A percentile compares a stretch with the other conserved stretches of the same genome.
Conservation (phyloP, 768 basidiomycete species). For the Trametes cingulata region DNA sequence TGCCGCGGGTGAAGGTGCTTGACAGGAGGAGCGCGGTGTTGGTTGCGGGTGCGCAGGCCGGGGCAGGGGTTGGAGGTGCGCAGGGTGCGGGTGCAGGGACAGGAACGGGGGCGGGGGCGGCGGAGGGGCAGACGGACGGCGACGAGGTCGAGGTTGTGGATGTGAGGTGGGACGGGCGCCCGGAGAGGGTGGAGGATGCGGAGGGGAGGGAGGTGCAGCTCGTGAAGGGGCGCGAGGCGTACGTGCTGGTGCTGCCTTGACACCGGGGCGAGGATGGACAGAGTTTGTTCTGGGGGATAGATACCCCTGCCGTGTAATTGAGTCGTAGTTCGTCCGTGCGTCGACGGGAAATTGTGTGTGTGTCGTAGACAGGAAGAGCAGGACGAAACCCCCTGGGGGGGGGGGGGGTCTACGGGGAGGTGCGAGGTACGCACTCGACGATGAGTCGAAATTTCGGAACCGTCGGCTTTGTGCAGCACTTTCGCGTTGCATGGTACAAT, state of each 20-base stretch:
- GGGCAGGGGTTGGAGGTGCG: conserved; percentile 15
- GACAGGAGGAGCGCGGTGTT: conserved; percentile 45
- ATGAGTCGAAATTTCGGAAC: too few species aligned
- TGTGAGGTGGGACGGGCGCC: conserved; percentile 32
- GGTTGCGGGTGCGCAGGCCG: conserved; percentile 13
- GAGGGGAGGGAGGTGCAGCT: neutral
- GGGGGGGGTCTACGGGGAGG: too few species aligned
- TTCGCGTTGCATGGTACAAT: neutral
- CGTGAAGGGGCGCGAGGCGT: neutral
- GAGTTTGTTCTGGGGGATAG: neutral
- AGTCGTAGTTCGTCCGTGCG: neutral
- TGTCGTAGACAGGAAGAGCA: too few species aligned
- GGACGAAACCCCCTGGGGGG: too few species aligned
- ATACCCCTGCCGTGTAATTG: neutral
- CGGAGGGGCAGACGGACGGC: conserved; percentile 39
- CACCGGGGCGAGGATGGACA: too few species aligned
- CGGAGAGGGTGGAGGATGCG: conserved; percentile 42
- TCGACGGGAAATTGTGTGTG: too few species aligned
- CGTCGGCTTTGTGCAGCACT: too few species aligned
- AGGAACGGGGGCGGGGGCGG: conserved; percentile 28
- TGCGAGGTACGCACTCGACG: too few species aligned
- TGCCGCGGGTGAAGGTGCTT: conserved; percentile 64
- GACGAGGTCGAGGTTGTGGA: conserved; percentile 57
- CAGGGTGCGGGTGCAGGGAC: conserved; percentile 20
- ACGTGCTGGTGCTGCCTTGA: conserved; percentile 11